These are phyloP conservation scores for Kodamaea suecica DNA, from an alignment of 1,139 yeast genomes.

Conservation along the genomic window DNA sequence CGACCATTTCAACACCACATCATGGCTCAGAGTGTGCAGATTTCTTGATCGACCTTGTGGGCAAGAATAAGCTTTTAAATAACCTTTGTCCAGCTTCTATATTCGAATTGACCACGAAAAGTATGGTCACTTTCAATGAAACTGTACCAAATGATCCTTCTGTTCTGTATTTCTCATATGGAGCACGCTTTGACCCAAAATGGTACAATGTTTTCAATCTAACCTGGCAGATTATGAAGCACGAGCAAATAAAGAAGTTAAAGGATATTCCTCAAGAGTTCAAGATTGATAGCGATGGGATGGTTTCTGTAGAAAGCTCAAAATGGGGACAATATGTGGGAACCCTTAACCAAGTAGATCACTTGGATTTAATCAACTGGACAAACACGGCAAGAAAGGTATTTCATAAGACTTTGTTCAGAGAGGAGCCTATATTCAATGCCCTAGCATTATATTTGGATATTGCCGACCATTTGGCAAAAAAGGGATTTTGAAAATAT, in stretches of 20 bases:
- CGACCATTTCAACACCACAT: slow-evolving; percentile 88
- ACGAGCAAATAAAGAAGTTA: slow-evolving; percentile 10
- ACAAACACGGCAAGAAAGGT: slow-evolving; percentile 49
- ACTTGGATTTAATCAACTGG: slow-evolving; percentile 83
- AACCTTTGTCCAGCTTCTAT: slow-evolving; percentile 44
- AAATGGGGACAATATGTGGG: slow-evolving; percentile 86
- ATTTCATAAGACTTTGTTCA: slow-evolving; percentile 34
- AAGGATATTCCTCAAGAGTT: slow-evolving; percentile 7
- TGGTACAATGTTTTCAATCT: slow-evolving; percentile 60
- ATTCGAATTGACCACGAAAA: slow-evolving; percentile 57
- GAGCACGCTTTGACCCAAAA: slow-evolving; percentile 65
- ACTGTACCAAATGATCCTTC: slow-evolving; percentile 51
- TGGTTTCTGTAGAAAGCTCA: slow-evolving; percentile 75
- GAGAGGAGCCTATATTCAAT: slow-evolving; percentile 49
- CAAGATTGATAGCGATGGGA: slow-evolving; percentile 71
- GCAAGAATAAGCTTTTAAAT: slow-evolving; percentile 15
- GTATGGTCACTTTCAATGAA: slow-evolving; percentile 53
- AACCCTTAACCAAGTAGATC: slow-evolving; percentile 75
- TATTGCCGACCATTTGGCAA: slow-evolving; percentile 67
- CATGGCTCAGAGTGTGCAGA: slow-evolving; percentile 85
- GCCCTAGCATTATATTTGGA: slow-evolving; percentile 74
- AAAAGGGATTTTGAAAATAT: slow-evolving; percentile 50
- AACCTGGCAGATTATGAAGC: slow-evolving; percentile 57
- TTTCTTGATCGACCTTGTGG: slow-evolving; percentile 41
- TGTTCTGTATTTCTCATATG: slow-evolving; percentile 79